Base-by-base conservation (phyloP, 2,329 filamentous ascomycete species). In the Didymella sp. region DNA sequence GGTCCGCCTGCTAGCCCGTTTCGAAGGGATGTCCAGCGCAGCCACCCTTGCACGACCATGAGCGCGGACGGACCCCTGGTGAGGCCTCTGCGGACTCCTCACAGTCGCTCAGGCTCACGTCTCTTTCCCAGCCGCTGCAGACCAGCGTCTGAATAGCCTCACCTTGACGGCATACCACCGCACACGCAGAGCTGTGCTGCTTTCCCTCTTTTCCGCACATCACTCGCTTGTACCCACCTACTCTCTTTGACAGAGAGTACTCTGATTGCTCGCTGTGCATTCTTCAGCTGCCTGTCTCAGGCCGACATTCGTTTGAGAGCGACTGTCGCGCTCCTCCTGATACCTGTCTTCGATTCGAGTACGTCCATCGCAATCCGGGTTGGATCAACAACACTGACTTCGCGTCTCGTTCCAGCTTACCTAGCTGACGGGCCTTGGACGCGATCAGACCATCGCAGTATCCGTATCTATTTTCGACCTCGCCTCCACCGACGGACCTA, bases 181-280 rank as follows among this genome's bases (percentile, higher is more conserved):
- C 69, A 71, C 70, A 70, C 73, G 72, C 71, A 68, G 69, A 53
- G 72, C 71, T 68, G 72, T 73, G 71, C 68, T 73, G 69, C 70
- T 71, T 69, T 61, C 73, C 67, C 65, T 73, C 73, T 49, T 73
- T 74, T 66, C 47, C 54, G 50, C 61, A 47, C 55, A 51, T 59
- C 45, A 43, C 59, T 64, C 55, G 43, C 35, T 58, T 52, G 48
- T 48, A 43, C 41, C 41, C 50, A 44, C 35, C 19, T 21, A 31
- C 49, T 66, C 72, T 75, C 73, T 76, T 76, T 74, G 73, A 76
- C 55, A 76, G 73, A 75, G 69, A 43, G 60, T 64, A 45, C 40
- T 51, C 57, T 58, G 62, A 58, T 67, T 63, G 64, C 64, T 66
- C 58, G 51, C 56, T 41, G 60, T 60, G 58, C 58, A 58, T 60